These are phyloP conservation scores for Melanogaster broomeanus DNA, from an alignment of 768 basidiomycete species.

Conservation along the genomic window DNA sequence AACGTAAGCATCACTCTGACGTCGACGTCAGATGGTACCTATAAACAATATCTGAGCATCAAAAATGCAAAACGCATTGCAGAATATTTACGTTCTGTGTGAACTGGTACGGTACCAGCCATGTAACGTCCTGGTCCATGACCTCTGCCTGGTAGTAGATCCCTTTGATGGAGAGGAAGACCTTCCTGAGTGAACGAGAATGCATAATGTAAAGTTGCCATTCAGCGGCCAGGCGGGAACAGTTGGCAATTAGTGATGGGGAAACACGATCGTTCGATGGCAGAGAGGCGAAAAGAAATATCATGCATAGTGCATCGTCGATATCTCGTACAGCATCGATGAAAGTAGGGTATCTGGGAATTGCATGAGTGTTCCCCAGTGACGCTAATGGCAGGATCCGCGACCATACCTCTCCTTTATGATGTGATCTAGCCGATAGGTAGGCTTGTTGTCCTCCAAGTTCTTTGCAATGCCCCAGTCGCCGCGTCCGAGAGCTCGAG, in stretches of 20 bases:
- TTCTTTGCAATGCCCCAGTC: constrained; percentile 97
- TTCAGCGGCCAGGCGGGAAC: constrained; percentile 85
- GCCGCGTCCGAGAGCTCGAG: constrained; percentile 86
- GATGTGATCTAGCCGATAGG: constrained; percentile 91
- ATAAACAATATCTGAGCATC: constrained; percentile 9
- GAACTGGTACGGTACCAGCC: constrained; percentile 98
- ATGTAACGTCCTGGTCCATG: constrained; percentile 89
- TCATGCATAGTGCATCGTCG: constrained; percentile 95
- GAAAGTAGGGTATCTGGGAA: constrained; percentile 90
- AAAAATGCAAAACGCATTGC: constrained; percentile 1
- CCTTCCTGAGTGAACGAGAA: constrained; percentile 78
- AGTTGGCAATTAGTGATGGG: constrained; percentile 84
- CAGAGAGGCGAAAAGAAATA: constrained; percentile 88
- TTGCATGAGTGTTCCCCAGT: constrained; percentile 7
- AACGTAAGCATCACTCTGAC: constrained; percentile 98
- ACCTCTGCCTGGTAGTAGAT: constrained; percentile 97
- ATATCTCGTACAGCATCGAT: constrained; percentile 94
- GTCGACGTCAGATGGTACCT: constrained; percentile 96
- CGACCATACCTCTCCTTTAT: constrained; percentile 87
- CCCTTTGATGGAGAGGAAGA: constrained; percentile 96
- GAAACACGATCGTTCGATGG: constrained; percentile 86
- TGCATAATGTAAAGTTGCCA: constrained; percentile 98
- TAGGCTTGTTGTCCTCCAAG: constrained; percentile 89
- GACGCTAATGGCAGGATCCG: not conserved
- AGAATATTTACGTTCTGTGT: constrained; percentile 76